A percentile compares a stretch with the other conserved stretches of the same genome.
These are phyloP conservation scores for Fusarium siculi DNA, from an alignment of 2,329 filamentous ascomycete species.

Conservation along the genomic window DNA sequence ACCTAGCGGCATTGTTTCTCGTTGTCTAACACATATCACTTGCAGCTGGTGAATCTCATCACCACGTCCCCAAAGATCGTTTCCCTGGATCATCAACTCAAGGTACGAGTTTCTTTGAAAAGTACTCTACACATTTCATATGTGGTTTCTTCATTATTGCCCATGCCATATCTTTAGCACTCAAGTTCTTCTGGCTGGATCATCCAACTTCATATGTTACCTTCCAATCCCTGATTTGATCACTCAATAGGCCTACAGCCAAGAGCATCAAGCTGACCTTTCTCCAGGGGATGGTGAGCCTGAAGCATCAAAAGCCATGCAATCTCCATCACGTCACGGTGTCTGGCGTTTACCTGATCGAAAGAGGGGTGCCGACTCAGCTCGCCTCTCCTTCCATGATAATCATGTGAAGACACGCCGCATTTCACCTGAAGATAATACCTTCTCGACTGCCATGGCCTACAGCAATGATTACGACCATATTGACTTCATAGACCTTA, in stretches of 20 bases:
- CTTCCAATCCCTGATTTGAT: not conserved
- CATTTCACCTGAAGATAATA: conserved; percentile 39
- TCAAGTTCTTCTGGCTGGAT: not conserved
- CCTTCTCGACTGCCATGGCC: conserved; percentile 2
- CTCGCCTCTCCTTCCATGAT: conserved; percentile 20
- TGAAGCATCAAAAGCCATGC: conserved; percentile 30
- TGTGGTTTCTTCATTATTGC: not conserved
- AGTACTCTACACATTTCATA: not conserved
- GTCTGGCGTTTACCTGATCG: conserved; percentile 41
- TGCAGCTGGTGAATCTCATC: not conserved
- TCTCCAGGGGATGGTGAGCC: conserved; percentile 11
- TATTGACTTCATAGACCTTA: conserved; percentile 54
- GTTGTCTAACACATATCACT: not conserved
- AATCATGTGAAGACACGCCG: conserved; percentile 49
- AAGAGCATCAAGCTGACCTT: conserved; percentile 19
- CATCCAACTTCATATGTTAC: not conserved
- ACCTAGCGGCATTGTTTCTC: not conserved
- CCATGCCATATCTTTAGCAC: not conserved
- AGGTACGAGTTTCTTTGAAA: conserved; percentile 19
- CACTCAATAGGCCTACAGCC: not conserved
- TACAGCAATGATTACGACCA: conserved; percentile 30
- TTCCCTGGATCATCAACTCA: conserved; percentile 1
- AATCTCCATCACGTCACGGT: conserved; percentile 23
- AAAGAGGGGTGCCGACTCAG: conserved; percentile 44
- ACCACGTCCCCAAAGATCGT: not conserved